Percentiles rank a stretch among this genome's conserved stretches.
Evolutionary conservation across 2,329 filamentous ascomycete species (phyloP).

Genomic region (Botrytis elliptica): DNA sequence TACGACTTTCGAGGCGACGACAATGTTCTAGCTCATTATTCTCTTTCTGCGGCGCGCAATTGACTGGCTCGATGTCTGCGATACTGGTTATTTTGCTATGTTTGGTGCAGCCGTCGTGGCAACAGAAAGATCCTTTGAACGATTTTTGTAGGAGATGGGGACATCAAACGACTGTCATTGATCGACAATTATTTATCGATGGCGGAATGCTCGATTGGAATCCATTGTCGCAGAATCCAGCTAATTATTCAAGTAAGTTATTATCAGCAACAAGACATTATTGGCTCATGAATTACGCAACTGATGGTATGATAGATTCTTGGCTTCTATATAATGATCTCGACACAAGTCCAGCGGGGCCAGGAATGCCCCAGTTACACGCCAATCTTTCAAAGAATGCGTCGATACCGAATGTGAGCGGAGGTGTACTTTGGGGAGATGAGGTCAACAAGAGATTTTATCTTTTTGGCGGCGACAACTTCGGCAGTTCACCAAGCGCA

Average conservation of each 20-base stretch:
- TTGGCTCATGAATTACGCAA: neutral
- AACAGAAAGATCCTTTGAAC: conserved; percentile 51
- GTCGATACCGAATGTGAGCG: conserved; percentile 51
- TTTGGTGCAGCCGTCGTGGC: conserved; percentile 30
- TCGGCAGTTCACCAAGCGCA: conserved; percentile 44
- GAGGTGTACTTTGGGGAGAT: conserved; percentile 58
- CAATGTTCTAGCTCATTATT: neutral
- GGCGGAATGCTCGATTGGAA: conserved; percentile 59
- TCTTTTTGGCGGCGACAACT: conserved; percentile 60
- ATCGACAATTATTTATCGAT: conserved; percentile 60
- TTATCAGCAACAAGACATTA: neutral
- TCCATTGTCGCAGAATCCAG: conserved; percentile 47
- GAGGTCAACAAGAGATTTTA: conserved; percentile 62
- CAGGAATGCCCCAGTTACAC: conserved; percentile 50
- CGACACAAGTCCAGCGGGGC: conserved; percentile 43
- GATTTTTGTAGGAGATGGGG: conserved; percentile 56
- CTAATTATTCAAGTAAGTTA: conserved; percentile 56
- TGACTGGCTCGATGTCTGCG: conserved; percentile 22
- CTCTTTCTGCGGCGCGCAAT: neutral
- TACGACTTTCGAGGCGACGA: conserved; percentile 3
- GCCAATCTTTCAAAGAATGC: conserved; percentile 59
- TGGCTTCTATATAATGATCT: conserved; percentile 59
- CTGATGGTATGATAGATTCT: conserved; percentile 43
- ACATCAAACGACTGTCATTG: conserved; percentile 60
- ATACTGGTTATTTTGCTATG: conserved; percentile 24